Conservation (phyloP, 352 stramenopile species). For the Globisporangium orthogonon region DNA sequence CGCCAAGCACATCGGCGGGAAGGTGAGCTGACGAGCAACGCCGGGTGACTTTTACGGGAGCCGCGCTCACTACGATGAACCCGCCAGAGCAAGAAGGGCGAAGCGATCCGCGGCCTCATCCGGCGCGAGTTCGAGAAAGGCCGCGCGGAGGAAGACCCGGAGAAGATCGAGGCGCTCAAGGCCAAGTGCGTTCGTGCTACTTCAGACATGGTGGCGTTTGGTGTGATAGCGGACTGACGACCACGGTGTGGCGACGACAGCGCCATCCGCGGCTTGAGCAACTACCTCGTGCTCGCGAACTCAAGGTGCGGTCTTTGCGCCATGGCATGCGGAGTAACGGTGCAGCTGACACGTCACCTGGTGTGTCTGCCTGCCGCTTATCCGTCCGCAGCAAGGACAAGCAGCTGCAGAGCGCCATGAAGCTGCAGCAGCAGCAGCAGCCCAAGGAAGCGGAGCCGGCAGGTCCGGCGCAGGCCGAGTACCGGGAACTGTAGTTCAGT, state of each 20-base stretch:
- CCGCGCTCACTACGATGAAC: neutral
- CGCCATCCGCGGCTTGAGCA: constrained; percentile 75
- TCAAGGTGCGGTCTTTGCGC: constrained; percentile 38
- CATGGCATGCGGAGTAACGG: neutral
- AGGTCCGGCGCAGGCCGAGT: constrained; percentile 66
- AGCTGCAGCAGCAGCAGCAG: constrained; percentile 33
- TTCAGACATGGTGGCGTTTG: neutral
- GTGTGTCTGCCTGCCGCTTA: neutral
- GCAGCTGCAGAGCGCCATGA: constrained; percentile 77
- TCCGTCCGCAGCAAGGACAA: constrained; percentile 68
- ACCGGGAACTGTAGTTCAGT: constrained; percentile 71
- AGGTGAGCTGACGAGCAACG: constrained; percentile 23
- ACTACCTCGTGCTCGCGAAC: constrained; percentile 86
- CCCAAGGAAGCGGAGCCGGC: constrained; percentile 16
- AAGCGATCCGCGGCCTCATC: constrained; percentile 65
- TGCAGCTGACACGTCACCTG: neutral
- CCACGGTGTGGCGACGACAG: constrained; percentile 19
- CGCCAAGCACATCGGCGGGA: constrained; percentile 84
- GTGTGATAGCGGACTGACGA: neutral
- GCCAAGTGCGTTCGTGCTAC: constrained; percentile 51
- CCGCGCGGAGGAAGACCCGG: constrained; percentile 62
- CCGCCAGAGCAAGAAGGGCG: constrained; percentile 73
- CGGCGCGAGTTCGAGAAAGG: constrained; percentile 80
- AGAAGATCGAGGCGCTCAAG: constrained; percentile 81
- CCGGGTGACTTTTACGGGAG: neutral